phyloP scores from a whole-genome alignment of 2,329 filamentous ascomycete species.

The Colletotrichum tamarilloi region DNA sequence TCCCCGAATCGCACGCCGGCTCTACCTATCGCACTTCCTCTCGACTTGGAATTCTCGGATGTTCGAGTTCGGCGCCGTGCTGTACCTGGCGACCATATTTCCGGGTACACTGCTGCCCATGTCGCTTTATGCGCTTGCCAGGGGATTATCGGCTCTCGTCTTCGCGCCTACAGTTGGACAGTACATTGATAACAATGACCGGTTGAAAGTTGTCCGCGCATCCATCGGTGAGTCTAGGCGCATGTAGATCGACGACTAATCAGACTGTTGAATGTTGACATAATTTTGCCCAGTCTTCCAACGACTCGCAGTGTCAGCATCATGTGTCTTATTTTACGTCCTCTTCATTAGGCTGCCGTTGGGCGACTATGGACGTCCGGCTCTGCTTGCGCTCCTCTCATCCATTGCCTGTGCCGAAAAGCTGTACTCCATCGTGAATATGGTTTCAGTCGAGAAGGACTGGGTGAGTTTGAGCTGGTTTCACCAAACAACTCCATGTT shows the following conservation, averaged over 20 bases:
- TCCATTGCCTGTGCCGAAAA: constrained; percentile 70
- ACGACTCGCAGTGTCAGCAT: constrained; percentile 27
- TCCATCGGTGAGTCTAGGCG: constrained; percentile 41
- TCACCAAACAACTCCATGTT: accelerated
- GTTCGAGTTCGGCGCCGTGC: constrained; percentile 60
- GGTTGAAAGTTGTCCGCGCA: constrained; percentile 49
- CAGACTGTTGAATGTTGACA: background rate
- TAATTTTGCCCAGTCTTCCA: constrained; percentile 37
- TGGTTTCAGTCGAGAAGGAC: constrained; percentile 76
- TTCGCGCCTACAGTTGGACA: constrained; percentile 57
- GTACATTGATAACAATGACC: constrained; percentile 57
- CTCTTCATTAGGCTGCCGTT: constrained; percentile 10
- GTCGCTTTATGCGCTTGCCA: constrained; percentile 61
- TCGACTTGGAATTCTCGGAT: constrained; percentile 61
- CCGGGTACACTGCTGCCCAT: constrained; percentile 63
- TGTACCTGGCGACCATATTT: constrained; percentile 56
- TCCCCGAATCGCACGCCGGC: constrained; percentile 17
- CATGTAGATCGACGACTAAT: background rate
- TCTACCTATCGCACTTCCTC: constrained; percentile 58
- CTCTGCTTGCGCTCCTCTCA: constrained; percentile 1
- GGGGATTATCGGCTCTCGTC: constrained; percentile 19
- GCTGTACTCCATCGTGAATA: constrained; percentile 71
- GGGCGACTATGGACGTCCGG: background rate
- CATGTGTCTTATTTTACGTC: constrained; percentile 19
- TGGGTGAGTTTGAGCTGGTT: constrained; percentile 59